Percentiles rank a stretch among this genome's conserved stretches.
Conservation (phyloP, 2,329 filamentous ascomycete genomes). For the Cryphonectria parasitica region DNA sequence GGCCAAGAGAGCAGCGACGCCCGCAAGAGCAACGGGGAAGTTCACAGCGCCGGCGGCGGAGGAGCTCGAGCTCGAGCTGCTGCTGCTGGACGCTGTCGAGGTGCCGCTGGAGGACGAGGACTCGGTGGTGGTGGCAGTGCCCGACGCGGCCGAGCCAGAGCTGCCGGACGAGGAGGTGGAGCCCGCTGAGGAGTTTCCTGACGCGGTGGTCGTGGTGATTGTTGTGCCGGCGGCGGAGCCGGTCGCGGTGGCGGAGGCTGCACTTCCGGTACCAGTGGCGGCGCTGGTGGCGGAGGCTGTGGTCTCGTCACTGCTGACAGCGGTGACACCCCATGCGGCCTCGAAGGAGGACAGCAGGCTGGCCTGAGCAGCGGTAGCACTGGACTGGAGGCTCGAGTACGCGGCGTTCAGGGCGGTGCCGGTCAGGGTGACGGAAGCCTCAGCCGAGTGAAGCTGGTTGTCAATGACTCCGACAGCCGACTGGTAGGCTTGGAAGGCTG, state of each 20-base stretch:
- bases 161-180: not conserved
- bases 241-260: not conserved
- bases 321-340: not conserved
- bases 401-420: constrained; percentile 10
- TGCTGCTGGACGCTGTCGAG: constrained; percentile 9
- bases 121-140: not conserved
- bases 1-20: constrained; percentile 13
- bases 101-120: not conserved
- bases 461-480: constrained; percentile 7
- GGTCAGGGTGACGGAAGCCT: constrained; percentile 4
- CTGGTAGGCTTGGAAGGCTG: constrained; percentile 7
- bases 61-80: constrained; percentile 14
- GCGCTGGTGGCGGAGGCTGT: not conserved
- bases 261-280: not conserved
- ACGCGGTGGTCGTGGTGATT: not conserved
- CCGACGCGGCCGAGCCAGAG: not conserved
- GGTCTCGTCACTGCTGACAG: not conserved
- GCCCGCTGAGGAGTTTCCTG: not conserved
- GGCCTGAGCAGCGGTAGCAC: constrained; percentile 5
- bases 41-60: constrained; percentile 8
- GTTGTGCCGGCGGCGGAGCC: not conserved
- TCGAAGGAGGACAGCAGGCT: constrained; percentile 17
- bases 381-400: constrained; percentile 10
- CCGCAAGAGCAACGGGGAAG: constrained; percentile 4
- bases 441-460: not conserved